phyloP scores from a whole-genome alignment of 306 rosid genomes.

The Lithocarpus polystachyus region DNA sequence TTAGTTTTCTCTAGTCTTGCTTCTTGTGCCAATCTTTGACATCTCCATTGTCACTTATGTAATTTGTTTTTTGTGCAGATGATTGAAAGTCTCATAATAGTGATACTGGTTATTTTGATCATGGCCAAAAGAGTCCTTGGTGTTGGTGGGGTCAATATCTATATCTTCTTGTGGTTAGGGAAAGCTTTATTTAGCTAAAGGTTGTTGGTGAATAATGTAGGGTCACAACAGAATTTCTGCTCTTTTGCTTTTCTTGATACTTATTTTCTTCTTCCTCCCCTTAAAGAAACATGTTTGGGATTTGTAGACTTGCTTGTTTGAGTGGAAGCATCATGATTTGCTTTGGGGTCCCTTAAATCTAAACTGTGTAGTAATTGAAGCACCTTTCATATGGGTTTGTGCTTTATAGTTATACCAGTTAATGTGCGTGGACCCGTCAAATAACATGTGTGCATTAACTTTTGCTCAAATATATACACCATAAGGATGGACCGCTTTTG shows the following conservation, averaged over 20 bases:
- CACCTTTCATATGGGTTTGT: conserved; percentile 22
- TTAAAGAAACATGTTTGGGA: conserved; percentile 79
- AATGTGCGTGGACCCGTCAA: neutral
- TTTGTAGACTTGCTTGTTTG: conserved; percentile 58
- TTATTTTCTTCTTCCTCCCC: conserved; percentile 38
- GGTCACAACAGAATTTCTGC: conserved; percentile 55
- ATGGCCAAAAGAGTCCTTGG: conserved; percentile 53
- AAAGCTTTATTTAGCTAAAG: conserved; percentile 41
- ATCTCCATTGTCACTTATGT: neutral
- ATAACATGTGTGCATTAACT: neutral
- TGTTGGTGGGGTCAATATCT: conserved; percentile 38
- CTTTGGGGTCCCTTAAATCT: conserved; percentile 28
- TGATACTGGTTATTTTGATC: conserved; percentile 35
- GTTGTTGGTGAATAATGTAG: conserved; percentile 37
- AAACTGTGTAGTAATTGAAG: conserved; percentile 31
- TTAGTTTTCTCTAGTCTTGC: neutral
- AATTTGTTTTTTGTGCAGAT: conserved; percentile 47
- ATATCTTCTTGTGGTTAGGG: conserved; percentile 63
- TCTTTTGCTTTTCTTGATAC: conserved; percentile 44
- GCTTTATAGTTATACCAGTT: conserved; percentile 16
- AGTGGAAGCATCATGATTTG: conserved; percentile 59
- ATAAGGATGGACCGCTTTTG: neutral
- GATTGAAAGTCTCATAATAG: conserved; percentile 50
- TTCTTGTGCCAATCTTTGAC: neutral
- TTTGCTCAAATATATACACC: neutral